Conservation (phyloP, 2,329 filamentous ascomycete genomes). For the Apiospora hydei region DNA sequence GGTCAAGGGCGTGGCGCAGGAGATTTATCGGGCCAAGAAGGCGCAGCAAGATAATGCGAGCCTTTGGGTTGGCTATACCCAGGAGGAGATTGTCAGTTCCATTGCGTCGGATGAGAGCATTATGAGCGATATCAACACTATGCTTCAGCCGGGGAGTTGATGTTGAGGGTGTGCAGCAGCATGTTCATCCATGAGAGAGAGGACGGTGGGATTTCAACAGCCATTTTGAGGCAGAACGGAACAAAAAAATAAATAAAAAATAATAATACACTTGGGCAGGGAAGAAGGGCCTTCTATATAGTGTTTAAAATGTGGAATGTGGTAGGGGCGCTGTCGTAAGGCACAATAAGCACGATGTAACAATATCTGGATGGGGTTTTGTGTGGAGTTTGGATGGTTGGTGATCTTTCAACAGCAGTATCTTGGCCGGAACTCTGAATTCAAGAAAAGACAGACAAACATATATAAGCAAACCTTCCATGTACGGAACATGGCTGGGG, state of each 20-base stretch:
- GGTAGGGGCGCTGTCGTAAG: background rate
- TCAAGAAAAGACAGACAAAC: background rate
- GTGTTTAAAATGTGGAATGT: background rate
- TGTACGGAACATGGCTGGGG: background rate
- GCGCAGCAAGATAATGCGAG: constrained; percentile 59
- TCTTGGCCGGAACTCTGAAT: background rate
- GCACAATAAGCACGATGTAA: background rate
- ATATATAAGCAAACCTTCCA: background rate
- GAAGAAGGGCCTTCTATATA: background rate
- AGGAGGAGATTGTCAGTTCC: constrained; percentile 62
- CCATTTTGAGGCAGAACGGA: background rate
- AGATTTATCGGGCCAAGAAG: constrained; percentile 70
- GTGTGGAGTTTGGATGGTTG: background rate
- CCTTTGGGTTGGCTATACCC: constrained; percentile 62
- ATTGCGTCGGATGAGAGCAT: constrained; percentile 66
- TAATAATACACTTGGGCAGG: background rate
- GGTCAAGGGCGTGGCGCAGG: constrained; percentile 80
- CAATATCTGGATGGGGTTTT: constrained; percentile 7
- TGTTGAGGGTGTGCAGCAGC: too few species aligned
- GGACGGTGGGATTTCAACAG: background rate
- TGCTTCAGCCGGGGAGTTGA: constrained; percentile 37
- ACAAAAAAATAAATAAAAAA: too few species aligned
- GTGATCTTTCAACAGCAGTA: background rate
- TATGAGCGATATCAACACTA: constrained; percentile 62
- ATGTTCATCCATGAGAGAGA: too few species aligned